Base-by-base conservation (phyloP, 371 early-diverging fungal genomes). In the Circinella minor region DNA sequence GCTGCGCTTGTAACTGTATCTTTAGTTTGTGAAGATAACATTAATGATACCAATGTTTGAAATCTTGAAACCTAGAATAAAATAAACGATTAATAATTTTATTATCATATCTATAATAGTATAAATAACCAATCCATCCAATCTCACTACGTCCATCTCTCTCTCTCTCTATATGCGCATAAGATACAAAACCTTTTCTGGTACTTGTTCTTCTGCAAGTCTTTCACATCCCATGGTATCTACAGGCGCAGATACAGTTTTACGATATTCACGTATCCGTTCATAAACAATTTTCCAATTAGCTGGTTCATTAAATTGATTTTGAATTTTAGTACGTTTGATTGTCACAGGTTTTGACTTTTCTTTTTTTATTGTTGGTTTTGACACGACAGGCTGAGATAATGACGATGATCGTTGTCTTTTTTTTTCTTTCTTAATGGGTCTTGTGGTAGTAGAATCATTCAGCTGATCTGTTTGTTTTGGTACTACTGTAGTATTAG, bases 1-100 rank as follows among this genome's bases (percentile, higher is more conserved):
- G 93, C 95, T 13, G 83, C 90, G 4, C 94, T 94, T 0, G 96
- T 97, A 4, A 94, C 88, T 10, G 93, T 91, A 75, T 99, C 99
- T 74, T 95, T 95, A 4, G 99, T 99, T 81, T 98, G 98, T 34
- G 98, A 92, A 10, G 98, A 98, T 14, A 99, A 86, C 85, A 97
- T 93, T 54, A 99, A 81, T 0, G 98, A 82, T n/a, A 96, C 80
- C 2, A 99, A 82, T 4, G 96, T 92, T 71, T 96, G 95, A 77
- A 93, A 99, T 46, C 97, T 89, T 57, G 81, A 89, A 4, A 85
- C 88, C 86, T 91, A 68, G 1, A 43, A 11, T 11, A 43, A 43
- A 43, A 43, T 43, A 43, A 43, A 43, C 43, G 6, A 43, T 43
- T 9, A 43, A 11, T 43, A 43, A 9, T 11, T 43, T 6, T 43